These are phyloP conservation scores for Aegilops longissima DNA, from an alignment of 176 grass and related monocot genomes.

Conservation along the genomic window DNA sequence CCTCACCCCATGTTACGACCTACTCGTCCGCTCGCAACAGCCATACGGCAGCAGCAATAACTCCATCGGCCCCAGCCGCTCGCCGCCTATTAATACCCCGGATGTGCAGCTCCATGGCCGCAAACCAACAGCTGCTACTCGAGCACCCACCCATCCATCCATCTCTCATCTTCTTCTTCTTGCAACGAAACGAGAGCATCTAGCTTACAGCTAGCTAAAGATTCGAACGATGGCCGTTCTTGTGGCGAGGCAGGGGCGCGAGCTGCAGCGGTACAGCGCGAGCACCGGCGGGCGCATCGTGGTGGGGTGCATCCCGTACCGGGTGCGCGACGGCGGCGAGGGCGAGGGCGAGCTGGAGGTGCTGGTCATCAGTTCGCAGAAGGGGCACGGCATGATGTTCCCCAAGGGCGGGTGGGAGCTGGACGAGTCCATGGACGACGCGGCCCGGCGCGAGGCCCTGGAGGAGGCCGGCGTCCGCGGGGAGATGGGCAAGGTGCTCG, in stretches of 20 bases:
- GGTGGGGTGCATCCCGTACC: slow-evolving; percentile 95
- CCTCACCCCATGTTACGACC: slow-evolving; percentile 27
- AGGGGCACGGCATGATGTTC: slow-evolving; percentile 95
- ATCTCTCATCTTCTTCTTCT: neutral
- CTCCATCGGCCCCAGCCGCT: neutral
- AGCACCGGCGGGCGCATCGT: slow-evolving; percentile 64
- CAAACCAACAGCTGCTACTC: slow-evolving; percentile 24
- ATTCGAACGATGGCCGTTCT: slow-evolving; percentile 53
- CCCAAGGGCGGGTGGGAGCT: slow-evolving; percentile 97
- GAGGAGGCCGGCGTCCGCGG: slow-evolving; percentile 91
- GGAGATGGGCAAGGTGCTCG: slow-evolving; percentile 44
- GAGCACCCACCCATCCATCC: neutral
- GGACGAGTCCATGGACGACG: slow-evolving; percentile 81
- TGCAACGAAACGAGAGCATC: neutral
- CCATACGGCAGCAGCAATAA: neutral
- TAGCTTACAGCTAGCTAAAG: neutral
- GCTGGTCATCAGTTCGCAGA: slow-evolving; percentile 87
- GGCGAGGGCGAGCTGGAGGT: slow-evolving; percentile 58
- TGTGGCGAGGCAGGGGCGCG: slow-evolving; percentile 83
- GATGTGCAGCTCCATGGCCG: slow-evolving; percentile 18
- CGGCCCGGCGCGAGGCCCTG: slow-evolving; percentile 70
- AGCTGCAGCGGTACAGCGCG: slow-evolving; percentile 84
- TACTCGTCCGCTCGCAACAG: neutral
- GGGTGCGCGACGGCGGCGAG: neutral
- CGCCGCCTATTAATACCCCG: slow-evolving; percentile 44